Evolutionary conservation across 1,139 yeast genomes (phyloP), one percentile per base, ranked within the genome.

Genomic region (Pichia sp.): DNA sequence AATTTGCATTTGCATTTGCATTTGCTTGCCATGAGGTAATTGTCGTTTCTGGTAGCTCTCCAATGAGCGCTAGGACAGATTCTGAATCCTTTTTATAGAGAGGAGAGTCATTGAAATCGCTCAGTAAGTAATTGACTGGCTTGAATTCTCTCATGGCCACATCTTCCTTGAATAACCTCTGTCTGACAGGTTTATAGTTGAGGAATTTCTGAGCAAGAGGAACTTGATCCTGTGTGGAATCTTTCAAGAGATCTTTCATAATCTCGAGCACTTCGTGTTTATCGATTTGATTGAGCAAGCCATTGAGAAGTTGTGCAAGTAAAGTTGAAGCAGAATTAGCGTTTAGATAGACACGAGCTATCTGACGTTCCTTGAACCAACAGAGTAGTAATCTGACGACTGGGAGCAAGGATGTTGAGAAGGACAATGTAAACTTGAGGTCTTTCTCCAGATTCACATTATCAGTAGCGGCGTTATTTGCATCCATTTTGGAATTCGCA

Each of bases 91-190:
- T 49, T 24, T 42, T 42, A 20, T 66, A 51, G 6, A 58, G 49
- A 10, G 50, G 49, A 15, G 64, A 64, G 50, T 78, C 85, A 45
- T 75, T 66, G 49, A 79, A 80, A 52, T 78, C 87, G 37, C 67
- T 67, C 40, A 79, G 63, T 41, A 69, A 69, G 47, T 60, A 69
- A 27, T 66, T 69, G 21, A 80, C 63, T 3, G 78, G 67, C 35
- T 63, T 60, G 47, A 75, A 78, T 40, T 78, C 87, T 42, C 73
- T 72, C 42, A 77, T 60, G 13, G 66, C 58, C 9, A 79, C 74
- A 58, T 82, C 93, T 48, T 81, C 91, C 29, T 62, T 57, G 49
- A 78, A 80, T 39, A 69, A 72, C 44, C 75, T 72, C 2, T 56
- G 52, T 53, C 88, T 63, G 5, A 37, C 44, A 13, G 72, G 70